phyloP scores from a whole-genome alignment of 495 filamentous ascomycete species.

The Mycothermus thermophilus region DNA sequence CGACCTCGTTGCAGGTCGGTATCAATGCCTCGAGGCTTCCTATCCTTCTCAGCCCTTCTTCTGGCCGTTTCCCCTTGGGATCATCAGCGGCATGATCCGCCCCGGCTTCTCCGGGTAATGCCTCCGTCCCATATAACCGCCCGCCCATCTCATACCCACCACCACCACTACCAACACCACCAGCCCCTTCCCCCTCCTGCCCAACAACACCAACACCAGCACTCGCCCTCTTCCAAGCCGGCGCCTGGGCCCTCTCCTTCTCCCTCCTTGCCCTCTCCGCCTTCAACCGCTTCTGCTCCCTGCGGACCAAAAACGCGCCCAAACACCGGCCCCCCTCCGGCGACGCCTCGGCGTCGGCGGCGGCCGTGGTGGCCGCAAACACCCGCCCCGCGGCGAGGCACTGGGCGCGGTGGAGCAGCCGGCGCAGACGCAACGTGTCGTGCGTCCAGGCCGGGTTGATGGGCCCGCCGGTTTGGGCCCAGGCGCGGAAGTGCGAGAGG shows the following conservation, averaged over 20 bases:
- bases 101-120: no score
- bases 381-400: slow-evolving; percentile 34
- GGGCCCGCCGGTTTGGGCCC: slow-evolving; percentile 30
- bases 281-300: slow-evolving; percentile 21
- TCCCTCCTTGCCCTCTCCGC: slow-evolving; percentile 8
- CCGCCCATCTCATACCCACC: neutral
- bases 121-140: neutral
- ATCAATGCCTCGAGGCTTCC: slow-evolving; percentile 23
- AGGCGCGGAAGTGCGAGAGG: slow-evolving; percentile 28
- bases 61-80: no score
- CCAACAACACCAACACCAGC: no score
- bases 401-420: slow-evolving; percentile 33
- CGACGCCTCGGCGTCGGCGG: slow-evolving; percentile 14
- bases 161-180: no score
- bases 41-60: neutral
- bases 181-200: slow-evolving; percentile 1
- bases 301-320: slow-evolving; percentile 31
- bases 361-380: slow-evolving; percentile 24
- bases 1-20: slow-evolving; percentile 25
- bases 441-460: slow-evolving; percentile 32
- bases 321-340: no score
- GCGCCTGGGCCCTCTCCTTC: slow-evolving; percentile 1
- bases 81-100: no score
- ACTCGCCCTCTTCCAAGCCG: slow-evolving; percentile 14
- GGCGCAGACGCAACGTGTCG: slow-evolving; percentile 25